Evolutionary conservation across 2,329 filamentous ascomycete species (phyloP).

Genomic region (Colletotrichum sp.): DNA sequence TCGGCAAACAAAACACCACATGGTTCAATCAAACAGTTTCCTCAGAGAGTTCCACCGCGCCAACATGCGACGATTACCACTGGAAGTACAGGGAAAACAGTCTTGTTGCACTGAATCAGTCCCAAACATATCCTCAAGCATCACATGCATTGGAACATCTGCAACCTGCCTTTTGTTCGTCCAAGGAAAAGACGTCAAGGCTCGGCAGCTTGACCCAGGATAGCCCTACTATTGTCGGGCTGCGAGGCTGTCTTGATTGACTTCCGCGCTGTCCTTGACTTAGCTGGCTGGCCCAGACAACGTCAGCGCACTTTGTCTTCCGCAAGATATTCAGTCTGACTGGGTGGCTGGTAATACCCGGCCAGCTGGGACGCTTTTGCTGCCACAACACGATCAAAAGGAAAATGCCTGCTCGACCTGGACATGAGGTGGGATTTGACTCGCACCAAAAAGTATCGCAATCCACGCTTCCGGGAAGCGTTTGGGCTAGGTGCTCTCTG

Average conservation of each 20-base stretch:
- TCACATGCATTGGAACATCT: neutral
- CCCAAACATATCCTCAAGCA: neutral
- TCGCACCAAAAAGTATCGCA: neutral
- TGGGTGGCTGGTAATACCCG: neutral
- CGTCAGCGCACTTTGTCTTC: neutral
- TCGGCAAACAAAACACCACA: slow-evolving; percentile 5
- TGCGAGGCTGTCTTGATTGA: neutral
- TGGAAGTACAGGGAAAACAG: neutral
- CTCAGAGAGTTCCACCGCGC: neutral
- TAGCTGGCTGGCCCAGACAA: neutral
- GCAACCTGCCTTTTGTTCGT: neutral
- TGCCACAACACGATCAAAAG: neutral
- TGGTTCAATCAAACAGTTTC: neutral
- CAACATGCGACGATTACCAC: neutral
- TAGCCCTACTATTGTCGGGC: neutral
- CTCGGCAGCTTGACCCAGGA: neutral
- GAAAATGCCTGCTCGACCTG: neutral
- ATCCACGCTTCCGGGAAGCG: neutral
- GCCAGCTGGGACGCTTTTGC: neutral
- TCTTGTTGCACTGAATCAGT: neutral
- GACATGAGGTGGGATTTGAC: neutral
- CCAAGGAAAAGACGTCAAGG: neutral
- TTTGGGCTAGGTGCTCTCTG: neutral
- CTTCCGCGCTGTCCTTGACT: neutral
- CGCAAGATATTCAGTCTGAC: neutral